Evolutionary conservation across 176 grass and related monocot genomes (phyloP).

Genomic region (Ensete glaucum): DNA sequence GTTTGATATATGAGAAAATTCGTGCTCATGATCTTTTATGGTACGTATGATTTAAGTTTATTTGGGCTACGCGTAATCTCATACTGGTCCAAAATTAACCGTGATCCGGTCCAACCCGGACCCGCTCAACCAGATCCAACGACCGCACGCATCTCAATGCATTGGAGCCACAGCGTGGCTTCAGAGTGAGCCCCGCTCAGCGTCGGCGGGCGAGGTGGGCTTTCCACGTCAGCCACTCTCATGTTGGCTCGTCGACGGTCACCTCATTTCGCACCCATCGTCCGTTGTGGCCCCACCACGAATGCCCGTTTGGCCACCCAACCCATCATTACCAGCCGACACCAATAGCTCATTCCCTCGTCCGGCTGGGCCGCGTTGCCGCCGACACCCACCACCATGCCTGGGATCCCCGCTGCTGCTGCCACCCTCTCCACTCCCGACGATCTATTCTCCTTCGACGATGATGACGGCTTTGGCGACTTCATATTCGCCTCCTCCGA

Average conservation of each 20-base stretch:
- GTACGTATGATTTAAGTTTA: no score
- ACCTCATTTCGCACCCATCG: not conserved
- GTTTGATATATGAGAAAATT: no score
- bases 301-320: no score
- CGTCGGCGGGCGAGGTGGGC: not conserved
- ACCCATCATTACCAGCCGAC: not conserved
- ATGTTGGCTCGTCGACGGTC: not conserved
- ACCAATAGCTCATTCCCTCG: not conserved
- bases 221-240: not conserved
- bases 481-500: not conserved
- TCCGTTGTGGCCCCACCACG: not conserved
- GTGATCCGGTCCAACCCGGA: no score
- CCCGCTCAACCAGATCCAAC: no score
- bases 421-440: not conserved
- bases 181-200: no score
- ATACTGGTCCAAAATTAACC: no score
- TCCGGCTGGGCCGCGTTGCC: not conserved
- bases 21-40: no score
- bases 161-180: no score
- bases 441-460: not conserved
- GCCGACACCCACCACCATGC: not conserved
- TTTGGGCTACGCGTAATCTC: no score
- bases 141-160: no score
- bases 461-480: slow-evolving; percentile 12
- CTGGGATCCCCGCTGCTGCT: not conserved